Percentiles rank a stretch among this genome's conserved stretches.
These are phyloP conservation scores for Aspergillus aculeatinus DNA, from an alignment of 2,329 filamentous ascomycete species.

Conservation along the genomic window DNA sequence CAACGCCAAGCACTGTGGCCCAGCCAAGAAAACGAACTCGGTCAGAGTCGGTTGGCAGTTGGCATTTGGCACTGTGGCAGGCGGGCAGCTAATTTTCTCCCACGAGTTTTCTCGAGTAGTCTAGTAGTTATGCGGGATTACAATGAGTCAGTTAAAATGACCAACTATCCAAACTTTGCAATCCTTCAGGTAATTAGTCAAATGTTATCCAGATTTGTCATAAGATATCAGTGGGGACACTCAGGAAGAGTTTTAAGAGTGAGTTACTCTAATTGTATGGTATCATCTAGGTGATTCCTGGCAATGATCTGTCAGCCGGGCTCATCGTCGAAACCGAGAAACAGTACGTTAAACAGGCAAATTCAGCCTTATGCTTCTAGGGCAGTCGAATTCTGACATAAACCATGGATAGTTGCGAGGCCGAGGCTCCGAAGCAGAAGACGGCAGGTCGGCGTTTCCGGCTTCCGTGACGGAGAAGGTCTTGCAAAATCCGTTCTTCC, in stretches of 20 bases:
- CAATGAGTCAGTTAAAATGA: neutral
- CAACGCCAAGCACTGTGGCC: slow-evolving; percentile 4
- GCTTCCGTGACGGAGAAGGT: slow-evolving; percentile 1
- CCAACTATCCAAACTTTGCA: neutral
- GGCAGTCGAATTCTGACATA: neutral
- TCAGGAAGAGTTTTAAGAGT: no score
- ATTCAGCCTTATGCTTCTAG: slow-evolving; percentile 6
- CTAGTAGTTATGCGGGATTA: neutral
- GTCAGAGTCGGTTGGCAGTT: neutral
- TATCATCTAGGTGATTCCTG: neutral
- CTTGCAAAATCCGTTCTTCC: slow-evolving; percentile 2
- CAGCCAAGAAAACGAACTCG: neutral
- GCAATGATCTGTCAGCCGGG: neutral
- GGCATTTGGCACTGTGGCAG: no score
- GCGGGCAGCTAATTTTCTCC: neutral
- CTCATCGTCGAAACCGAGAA: neutral
- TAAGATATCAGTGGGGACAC: neutral
- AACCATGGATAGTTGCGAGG: slow-evolving; percentile 4
- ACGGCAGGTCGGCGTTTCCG: slow-evolving; percentile 15
- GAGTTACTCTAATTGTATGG: no score
- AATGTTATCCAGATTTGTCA: neutral
- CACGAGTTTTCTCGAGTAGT: neutral
- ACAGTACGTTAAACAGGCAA: neutral
- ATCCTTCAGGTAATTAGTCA: neutral
- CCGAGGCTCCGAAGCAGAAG: neutral